These are phyloP conservation scores for Juncus effusus DNA, from an alignment of 176 grass and related monocot species.

Conservation along the genomic window DNA sequence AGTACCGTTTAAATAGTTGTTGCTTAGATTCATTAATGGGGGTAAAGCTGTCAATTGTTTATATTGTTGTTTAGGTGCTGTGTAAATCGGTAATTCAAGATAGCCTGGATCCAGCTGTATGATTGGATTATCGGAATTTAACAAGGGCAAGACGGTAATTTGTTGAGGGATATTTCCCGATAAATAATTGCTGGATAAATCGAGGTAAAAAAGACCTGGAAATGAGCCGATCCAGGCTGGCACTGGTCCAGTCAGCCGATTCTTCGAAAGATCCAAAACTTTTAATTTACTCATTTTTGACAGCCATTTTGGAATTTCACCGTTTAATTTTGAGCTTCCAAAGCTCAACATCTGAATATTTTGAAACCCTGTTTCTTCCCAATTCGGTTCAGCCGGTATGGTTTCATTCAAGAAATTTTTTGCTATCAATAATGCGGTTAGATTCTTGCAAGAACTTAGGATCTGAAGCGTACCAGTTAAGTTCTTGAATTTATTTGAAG, in stretches of 20 bases:
- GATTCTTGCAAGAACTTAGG: conserved; percentile 48
- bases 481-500: conserved; percentile 51
- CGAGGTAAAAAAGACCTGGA: conserved; percentile 54
- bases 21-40: conserved; percentile 29
- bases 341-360: conserved; percentile 52
- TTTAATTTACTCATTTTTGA: conserved; percentile 50
- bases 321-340: conserved; percentile 34
- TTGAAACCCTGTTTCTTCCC: conserved; percentile 46
- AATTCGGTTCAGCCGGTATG: conserved; percentile 29
- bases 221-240: conserved; percentile 54
- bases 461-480: conserved; percentile 52
- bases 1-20: conserved; percentile 43
- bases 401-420: conserved; percentile 48
- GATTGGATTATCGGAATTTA: conserved; percentile 39
- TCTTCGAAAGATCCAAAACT: conserved; percentile 55
- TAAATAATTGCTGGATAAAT: conserved; percentile 52
- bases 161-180: conserved; percentile 46
- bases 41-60: conserved; percentile 56
- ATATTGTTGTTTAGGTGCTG: conserved; percentile 47
- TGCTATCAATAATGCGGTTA: conserved; percentile 52
- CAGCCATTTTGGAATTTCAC: conserved; percentile 61
- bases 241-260: conserved; percentile 54
- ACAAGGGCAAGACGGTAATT: conserved; percentile 48
- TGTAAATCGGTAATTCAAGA: conserved; percentile 63
- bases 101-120: conserved; percentile 40